phyloP scores from a whole-genome alignment of 805 yeast species.

The Schwanniomyces yamadae region DNA sequence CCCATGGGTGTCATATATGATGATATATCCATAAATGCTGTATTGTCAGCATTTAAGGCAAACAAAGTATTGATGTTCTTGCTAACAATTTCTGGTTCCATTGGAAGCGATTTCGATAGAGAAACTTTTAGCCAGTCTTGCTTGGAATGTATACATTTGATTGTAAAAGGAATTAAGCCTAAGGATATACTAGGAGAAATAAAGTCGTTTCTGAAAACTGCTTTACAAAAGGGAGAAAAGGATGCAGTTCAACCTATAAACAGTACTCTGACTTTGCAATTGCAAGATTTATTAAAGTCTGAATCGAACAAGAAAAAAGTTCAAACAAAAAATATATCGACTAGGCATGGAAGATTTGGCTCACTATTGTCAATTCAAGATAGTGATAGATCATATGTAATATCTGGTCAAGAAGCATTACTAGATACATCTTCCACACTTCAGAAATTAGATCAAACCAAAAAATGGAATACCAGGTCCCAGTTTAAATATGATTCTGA shows the following conservation, averaged over 20 bases:
- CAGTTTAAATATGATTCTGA: constrained; percentile 42
- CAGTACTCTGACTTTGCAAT: constrained; percentile 38
- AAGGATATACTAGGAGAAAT: constrained; percentile 21
- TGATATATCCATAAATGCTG: constrained; percentile 65
- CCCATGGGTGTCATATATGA: constrained; percentile 60
- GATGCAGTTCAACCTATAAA: constrained; percentile 8
- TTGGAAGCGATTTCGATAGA: constrained; percentile 63
- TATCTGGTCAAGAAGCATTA: constrained; percentile 69
- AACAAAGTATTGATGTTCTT: constrained; percentile 75
- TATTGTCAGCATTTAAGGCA: constrained; percentile 56
- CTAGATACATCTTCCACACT: constrained; percentile 52
- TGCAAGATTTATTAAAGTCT: constrained; percentile 52
- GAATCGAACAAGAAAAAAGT: constrained; percentile 56
- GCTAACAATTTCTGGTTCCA: constrained; percentile 64
- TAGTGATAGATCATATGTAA: constrained; percentile 58
- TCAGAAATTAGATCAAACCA: constrained; percentile 62
- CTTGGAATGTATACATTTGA: constrained; percentile 66
- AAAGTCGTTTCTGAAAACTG: neutral
- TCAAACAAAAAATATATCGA: constrained; percentile 51
- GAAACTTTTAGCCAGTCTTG: constrained; percentile 59
- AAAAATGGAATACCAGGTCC: constrained; percentile 57
- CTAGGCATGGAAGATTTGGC: constrained; percentile 91
- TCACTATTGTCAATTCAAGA: constrained; percentile 73
- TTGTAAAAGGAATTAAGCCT: constrained; percentile 57
- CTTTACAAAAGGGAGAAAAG: constrained; percentile 3